Base-by-base conservation (phyloP, 192 early-diverging fungal species). In the Coemansia sp. region DNA sequence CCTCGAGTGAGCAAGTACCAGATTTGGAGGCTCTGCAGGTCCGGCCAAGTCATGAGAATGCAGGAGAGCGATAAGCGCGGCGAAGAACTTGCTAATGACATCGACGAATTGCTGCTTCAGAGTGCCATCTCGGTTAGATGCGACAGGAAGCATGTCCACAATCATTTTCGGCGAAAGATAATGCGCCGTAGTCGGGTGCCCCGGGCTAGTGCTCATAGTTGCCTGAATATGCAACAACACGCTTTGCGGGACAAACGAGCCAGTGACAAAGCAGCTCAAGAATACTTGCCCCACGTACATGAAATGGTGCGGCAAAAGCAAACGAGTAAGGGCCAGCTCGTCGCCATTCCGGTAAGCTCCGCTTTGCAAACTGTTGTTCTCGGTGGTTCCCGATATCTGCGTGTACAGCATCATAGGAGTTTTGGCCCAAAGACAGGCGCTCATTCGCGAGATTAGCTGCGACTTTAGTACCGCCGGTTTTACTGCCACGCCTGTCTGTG, bases 271-370 rank as follows among this genome's bases (percentile, higher is more conserved):
- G 49, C 68, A 44, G 64, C 34, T 43, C 39, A 65, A 24, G 62
- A 62, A 75, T 31, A 69, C 63, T 15, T 70, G 79, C 15, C 65
- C 64, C 39, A 81, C 52, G 64, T 69, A 49, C 18, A 81, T 53
- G 1, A 81, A 65, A 29, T 81, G 79, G 27, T 81, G 74, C 12
- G 79, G 79, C 64, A 76, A 44, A 15, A 81, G 64, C 33, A 71
- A 16, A 5, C 47, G 44, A 5, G 57, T 64, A 52, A 81, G 67
- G 15, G 50, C 41, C 70, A 74, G 70, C 44, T 67, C 64, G 7
- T 40, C 66, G 36, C 29, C 38, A n/a, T 38, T 66, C 10, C 9
- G 36, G 29, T 13, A 22, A 18, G 20, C 36, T 6, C 16, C 44
- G 34, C 24, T 38, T n/a, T n/a, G 57, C 65, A 31, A 44, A 36